phyloP scores from a whole-genome alignment of 1,284 basidiomycete genomes.

The Melampsora americana region DNA sequence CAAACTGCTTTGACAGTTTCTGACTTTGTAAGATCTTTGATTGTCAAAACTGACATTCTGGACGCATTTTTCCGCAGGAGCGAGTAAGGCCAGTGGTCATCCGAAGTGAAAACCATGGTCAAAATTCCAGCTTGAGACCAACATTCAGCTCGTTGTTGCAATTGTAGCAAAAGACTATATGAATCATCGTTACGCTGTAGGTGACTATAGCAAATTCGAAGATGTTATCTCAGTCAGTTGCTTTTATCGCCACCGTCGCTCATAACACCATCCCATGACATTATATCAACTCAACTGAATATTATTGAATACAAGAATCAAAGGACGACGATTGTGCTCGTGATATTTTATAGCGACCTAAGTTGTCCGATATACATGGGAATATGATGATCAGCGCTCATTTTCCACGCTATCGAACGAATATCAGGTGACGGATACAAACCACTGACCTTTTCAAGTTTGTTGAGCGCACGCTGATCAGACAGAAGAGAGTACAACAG shows the following conservation, averaged over 20 bases:
- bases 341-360: constrained; percentile 43
- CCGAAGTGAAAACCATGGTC: constrained; percentile 42
- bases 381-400: too few relatives aligned
- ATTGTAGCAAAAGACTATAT: constrained; percentile 32
- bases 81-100: constrained; percentile 42
- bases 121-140: constrained; percentile 43
- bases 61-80: constrained; percentile 27
- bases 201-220: constrained; percentile 11
- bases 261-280: background rate
- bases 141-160: constrained; percentile 40
- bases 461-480: constrained; percentile 35
- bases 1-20: constrained; percentile 34
- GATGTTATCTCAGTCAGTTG: background rate
- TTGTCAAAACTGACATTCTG: constrained; percentile 32
- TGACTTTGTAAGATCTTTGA: constrained; percentile 30
- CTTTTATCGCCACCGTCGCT: background rate
- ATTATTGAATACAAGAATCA: constrained; percentile 41
- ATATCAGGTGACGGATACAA: background rate
- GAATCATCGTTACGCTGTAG: constrained; percentile 33
- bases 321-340: constrained; percentile 15
- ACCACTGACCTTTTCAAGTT: constrained; percentile 38
- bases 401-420: background rate
- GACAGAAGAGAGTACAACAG: background rate
- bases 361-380: too few relatives aligned
- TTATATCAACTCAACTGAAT: constrained; percentile 32